Evolutionary conservation across 1,139 yeast genomes (phyloP).

Genomic region (Suhomyces wounanorum): DNA sequence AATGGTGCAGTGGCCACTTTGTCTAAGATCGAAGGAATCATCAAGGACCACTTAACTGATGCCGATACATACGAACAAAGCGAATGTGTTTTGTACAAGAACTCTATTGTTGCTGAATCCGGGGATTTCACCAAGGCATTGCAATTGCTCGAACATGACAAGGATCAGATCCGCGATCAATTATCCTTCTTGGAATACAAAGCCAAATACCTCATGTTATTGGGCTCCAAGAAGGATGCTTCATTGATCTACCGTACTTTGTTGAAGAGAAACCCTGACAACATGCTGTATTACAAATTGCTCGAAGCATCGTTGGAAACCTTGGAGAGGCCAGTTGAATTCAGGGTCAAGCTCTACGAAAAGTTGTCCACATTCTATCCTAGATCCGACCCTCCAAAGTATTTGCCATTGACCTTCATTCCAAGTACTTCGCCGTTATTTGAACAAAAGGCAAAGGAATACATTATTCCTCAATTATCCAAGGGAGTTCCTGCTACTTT

Average conservation of each 20-base stretch:
- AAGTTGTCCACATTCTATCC: conserved; percentile 75
- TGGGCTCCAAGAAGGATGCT: conserved; percentile 57
- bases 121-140: conserved; percentile 71
- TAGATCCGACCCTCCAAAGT: conserved; percentile 76
- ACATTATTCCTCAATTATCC: conserved; percentile 61
- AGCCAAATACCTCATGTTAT: conserved; percentile 56
- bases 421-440: conserved; percentile 53
- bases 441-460: conserved; percentile 45
- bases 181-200: conserved; percentile 64
- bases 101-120: conserved; percentile 59
- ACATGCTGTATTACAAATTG: conserved; percentile 60
- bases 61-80: conserved; percentile 75
- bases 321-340: conserved; percentile 30
- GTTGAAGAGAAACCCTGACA: conserved; percentile 85
- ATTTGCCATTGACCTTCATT: conserved; percentile 75
- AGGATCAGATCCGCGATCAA: conserved; percentile 60
- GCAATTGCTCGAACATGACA: conserved; percentile 56
- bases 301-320: conserved; percentile 66
- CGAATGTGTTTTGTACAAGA: conserved; percentile 77
- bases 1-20: conserved; percentile 71
- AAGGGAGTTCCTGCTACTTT: conserved; percentile 92
- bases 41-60: conserved; percentile 66
- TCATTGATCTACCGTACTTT: conserved; percentile 66
- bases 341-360: conserved; percentile 59
- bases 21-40: conserved; percentile 70